Evolutionary conservation across 345 rosid species (phyloP).

Genomic region (Euphorbia pulcherrima): DNA sequence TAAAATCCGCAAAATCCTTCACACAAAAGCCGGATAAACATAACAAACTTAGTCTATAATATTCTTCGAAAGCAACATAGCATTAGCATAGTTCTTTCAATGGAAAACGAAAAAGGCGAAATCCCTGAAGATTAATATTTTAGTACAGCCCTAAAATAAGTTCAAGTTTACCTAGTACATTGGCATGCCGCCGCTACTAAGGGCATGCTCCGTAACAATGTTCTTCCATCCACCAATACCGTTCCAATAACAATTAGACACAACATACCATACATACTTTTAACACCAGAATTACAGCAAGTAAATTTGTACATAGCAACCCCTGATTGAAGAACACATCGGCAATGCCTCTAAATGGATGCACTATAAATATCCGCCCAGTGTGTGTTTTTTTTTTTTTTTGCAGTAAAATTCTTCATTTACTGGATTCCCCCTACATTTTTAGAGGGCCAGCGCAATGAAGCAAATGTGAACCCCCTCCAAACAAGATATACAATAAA

Average conservation of each 20-base stretch:
- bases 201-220: background rate
- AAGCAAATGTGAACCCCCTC: constrained; percentile 35
- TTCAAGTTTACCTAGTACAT: background rate
- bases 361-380: background rate
- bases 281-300: background rate
- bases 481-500: constrained; percentile 69
- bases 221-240: background rate
- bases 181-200: background rate
- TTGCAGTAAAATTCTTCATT: background rate
- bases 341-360: background rate
- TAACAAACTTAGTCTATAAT: too few relatives aligned
- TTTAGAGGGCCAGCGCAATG: constrained; percentile 24
- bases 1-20: too few relatives aligned
- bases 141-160: background rate
- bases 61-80: too few relatives aligned
- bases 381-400: background rate
- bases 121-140: background rate
- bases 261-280: background rate
- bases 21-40: too few relatives aligned
- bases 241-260: background rate
- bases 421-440: constrained; percentile 7
- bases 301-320: constrained; percentile 1
- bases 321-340: background rate
- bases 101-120: background rate
- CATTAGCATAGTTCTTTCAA: too few relatives aligned